Evolutionary conservation across 202 grass and related monocot genomes (phyloP), one percentile per base, ranked within the genome.

Genomic region (Thinopyrum obtusiflorum): DNA sequence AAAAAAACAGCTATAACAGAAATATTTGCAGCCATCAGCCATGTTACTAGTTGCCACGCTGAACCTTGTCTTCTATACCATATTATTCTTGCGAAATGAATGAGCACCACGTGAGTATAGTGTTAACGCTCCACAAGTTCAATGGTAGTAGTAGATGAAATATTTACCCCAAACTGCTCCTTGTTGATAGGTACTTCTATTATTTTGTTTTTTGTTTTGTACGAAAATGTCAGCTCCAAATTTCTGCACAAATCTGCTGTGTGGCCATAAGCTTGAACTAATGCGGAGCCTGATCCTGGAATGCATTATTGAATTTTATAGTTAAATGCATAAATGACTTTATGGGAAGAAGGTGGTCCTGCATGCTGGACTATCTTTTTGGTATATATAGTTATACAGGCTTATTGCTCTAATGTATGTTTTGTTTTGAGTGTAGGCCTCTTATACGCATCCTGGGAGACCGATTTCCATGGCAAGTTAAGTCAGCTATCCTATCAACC

Each of bases 401-500:
- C 79, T 46, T 90, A 14, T 37, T 71, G 13, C 73, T 80, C 37
- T 77, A 83, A 85, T 74, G 5, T 47, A 37, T 84, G 59, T 64
- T 37, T 67, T 73, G 17, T 32, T 85, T 71, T 79, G 33, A 55
- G 35, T 87, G 36, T 64, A 98, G 97, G 62, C 92, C 97, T 84
- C 93, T 98, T 86, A 98, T 98, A 68, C 90, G 97, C 31, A 98
- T 98, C 77, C 92, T 98, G 39, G 93, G 93, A 11, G 97, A 98
- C 79, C 93, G 93, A 49, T 98, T 96, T 84, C 88, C 97, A 36
- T 98, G 97, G 97, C 97, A 98, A 96, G 97, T 98, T 65, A 98
- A 98, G 90, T 89, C 97, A 42, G 93, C 97, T 49, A 98, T 96
- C 80, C 80, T 98, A 73, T 94, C 93, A 83, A 98, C 97, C 76